These are phyloP conservation scores for Juglanconis sp. DNA, from an alignment of 2,329 filamentous ascomycete species.

Conservation along the genomic window DNA sequence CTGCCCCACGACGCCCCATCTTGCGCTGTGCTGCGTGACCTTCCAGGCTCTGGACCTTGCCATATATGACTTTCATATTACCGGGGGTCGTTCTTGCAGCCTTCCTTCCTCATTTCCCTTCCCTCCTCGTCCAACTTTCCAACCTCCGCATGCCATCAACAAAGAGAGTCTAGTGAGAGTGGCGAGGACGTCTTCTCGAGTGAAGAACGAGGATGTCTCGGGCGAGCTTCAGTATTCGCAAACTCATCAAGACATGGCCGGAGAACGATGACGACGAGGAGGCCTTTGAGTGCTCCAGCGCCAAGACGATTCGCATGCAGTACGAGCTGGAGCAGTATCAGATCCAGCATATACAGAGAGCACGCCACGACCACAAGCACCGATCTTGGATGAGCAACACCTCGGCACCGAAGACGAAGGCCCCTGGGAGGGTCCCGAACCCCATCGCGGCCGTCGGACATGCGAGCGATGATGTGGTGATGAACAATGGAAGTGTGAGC, in stretches of 20 bases:
- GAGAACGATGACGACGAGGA: slow-evolving; percentile 22
- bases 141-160: slow-evolving; percentile 7
- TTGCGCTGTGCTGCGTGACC: neutral
- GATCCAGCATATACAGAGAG: slow-evolving; percentile 13
- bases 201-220: slow-evolving; percentile 30
- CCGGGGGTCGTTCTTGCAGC: neutral
- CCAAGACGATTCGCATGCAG: slow-evolving; percentile 17
- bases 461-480: slow-evolving; percentile 12
- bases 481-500: slow-evolving; percentile 26
- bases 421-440: slow-evolving; percentile 29
- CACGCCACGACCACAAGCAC: slow-evolving; percentile 10
- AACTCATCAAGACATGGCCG: slow-evolving; percentile 33
- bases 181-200: slow-evolving; percentile 1
- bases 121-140: neutral
- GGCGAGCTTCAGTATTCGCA: slow-evolving; percentile 41
- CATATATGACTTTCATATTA: slow-evolving; percentile 13
- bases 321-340: slow-evolving; percentile 20
- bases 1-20: neutral
- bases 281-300: slow-evolving; percentile 21
- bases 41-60: neutral
- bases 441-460: slow-evolving; percentile 36
- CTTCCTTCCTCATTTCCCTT: neutral
- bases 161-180: neutral
- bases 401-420: slow-evolving; percentile 23
- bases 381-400: slow-evolving; percentile 22